Evolutionary conservation across 140 eudicot species (phyloP).

Genomic region (Bidens hawaiensis): DNA sequence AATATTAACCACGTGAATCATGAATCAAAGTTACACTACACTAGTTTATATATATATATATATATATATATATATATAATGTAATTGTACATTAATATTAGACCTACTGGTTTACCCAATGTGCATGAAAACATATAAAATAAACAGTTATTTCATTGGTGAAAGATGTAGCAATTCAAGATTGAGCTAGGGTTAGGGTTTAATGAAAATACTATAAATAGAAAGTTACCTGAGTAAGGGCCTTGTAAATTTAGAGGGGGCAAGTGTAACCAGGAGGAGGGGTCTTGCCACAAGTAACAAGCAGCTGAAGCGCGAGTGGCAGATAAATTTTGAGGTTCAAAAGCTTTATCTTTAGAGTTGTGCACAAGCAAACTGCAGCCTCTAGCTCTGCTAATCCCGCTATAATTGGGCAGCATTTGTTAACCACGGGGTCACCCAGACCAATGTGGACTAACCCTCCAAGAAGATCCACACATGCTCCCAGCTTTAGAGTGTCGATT

Average conservation of each 20-base stretch:
- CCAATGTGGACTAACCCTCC: constrained; percentile 75
- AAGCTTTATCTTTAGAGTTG: constrained; percentile 68
- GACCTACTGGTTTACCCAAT: neutral
- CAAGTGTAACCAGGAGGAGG: constrained; percentile 91
- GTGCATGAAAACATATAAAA: neutral
- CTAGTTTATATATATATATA: neutral
- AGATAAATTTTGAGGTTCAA: constrained; percentile 50
- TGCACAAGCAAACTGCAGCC: constrained; percentile 94
- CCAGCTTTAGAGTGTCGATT: constrained; percentile 64
- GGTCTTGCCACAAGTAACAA: constrained; percentile 83
- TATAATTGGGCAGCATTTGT: constrained; percentile 69
- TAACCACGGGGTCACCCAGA: constrained; percentile 63
- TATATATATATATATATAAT: neutral
- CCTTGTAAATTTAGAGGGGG: constrained; percentile 36
- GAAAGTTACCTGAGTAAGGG: constrained; percentile 26
- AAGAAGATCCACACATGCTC: constrained; percentile 86
- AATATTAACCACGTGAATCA: neutral
- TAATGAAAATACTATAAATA: neutral
- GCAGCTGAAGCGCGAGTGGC: constrained; percentile 83
- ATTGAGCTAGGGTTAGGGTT: constrained; percentile 4
- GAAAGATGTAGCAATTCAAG: neutral
- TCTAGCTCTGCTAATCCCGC: constrained; percentile 69
- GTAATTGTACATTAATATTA: neutral
- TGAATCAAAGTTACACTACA: neutral
- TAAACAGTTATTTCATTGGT: neutral